These are phyloP conservation scores for Pseudomassariella vexata DNA, from an alignment of 2,329 filamentous ascomycete genomes.

Conservation along the genomic window DNA sequence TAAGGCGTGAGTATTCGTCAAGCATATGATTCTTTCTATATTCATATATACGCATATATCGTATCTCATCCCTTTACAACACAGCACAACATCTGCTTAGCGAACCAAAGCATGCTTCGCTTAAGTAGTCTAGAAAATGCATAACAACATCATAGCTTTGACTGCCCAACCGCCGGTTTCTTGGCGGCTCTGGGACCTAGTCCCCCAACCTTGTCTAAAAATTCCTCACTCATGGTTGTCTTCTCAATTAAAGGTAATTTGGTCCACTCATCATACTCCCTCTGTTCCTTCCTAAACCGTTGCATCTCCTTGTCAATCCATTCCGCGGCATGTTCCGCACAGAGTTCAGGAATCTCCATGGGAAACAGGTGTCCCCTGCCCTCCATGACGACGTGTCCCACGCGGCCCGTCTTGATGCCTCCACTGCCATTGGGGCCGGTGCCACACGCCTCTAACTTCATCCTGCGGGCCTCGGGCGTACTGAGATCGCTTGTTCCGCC, in stretches of 20 bases:
- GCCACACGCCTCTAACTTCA: constrained; percentile 61
- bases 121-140: no score
- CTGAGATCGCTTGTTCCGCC: constrained; percentile 56
- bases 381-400: constrained; percentile 59
- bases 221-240: constrained; percentile 49
- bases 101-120: no score
- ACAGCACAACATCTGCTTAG: no score
- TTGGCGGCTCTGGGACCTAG: no score
- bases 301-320: constrained; percentile 55
- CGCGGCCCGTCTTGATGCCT: constrained; percentile 56
- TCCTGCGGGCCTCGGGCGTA: constrained; percentile 37
- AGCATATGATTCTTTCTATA: no score
- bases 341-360: constrained; percentile 67
- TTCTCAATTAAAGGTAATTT: constrained; percentile 45
- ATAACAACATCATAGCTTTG: no score
- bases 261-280: constrained; percentile 50
- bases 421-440: constrained; percentile 62
- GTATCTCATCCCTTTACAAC: no score
- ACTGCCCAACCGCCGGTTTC: no score
- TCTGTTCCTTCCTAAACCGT: constrained; percentile 52
- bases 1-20: no score
- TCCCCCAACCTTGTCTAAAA: constrained; percentile 48
- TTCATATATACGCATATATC: no score
- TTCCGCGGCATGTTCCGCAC: constrained; percentile 52
- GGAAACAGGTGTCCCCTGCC: constrained; percentile 74